Evolutionary conservation across 139 green algal genomes (phyloP).

Genomic region (Raphidocelis subcapitata): DNA sequence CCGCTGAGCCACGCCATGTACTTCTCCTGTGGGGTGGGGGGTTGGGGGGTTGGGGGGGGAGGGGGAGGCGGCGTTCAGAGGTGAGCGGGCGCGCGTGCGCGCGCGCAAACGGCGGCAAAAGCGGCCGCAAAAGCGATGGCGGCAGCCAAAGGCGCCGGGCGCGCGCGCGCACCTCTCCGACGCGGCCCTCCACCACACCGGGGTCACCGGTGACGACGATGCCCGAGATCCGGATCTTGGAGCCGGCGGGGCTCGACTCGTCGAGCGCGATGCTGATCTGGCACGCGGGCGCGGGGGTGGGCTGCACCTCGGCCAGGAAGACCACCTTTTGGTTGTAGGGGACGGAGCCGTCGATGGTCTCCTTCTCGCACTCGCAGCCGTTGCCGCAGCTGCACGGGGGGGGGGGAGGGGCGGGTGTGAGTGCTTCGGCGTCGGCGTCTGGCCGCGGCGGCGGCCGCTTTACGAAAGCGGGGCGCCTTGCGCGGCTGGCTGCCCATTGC

Average conservation of each 20-base stretch:
- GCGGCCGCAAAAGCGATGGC: no score
- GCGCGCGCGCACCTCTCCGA: conserved; percentile 10
- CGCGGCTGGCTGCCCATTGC: no score
- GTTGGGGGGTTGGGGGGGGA: no score
- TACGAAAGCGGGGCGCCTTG: no score
- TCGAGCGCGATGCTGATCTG: conserved; percentile 21
- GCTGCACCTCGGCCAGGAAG: conserved; percentile 14
- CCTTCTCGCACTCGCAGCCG: conserved; percentile 1
- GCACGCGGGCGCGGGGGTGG: conserved; percentile 11
- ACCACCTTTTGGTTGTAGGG: conserved; percentile 26
- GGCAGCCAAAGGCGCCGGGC: no score
- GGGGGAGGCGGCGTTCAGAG: no score
- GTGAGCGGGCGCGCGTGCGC: no score
- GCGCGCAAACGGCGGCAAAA: no score
- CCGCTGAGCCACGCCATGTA: conserved; percentile 30
- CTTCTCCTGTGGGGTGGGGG: neutral
- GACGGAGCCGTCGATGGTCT: conserved; percentile 13
- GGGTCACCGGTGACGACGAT: conserved; percentile 21
- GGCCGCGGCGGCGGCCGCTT: no score
- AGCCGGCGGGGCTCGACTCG: neutral
- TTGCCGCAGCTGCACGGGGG: conserved; percentile 16
- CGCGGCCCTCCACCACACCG: conserved; percentile 11
- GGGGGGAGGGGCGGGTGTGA: neutral
- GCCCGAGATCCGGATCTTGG: conserved; percentile 16
- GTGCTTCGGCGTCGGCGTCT: no score